Conservation (phyloP, 768 basidiomycete genomes). For the Suillus ampliporus region DNA sequence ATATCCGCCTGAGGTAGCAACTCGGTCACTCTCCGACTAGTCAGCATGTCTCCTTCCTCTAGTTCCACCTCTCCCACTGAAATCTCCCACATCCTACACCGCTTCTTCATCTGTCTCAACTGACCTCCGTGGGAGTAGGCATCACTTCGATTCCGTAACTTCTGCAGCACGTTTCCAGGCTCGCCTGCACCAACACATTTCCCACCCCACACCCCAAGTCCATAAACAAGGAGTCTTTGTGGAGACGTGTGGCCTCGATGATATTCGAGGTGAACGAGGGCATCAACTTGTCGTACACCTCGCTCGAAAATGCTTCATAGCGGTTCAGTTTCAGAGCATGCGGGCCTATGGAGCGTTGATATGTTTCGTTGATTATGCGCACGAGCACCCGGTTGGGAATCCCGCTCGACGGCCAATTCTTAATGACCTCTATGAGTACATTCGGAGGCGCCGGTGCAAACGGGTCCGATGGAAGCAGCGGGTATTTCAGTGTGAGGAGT, state of each 20-base stretch:
- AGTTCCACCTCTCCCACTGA: conserved; percentile 75
- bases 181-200: conserved; percentile 83
- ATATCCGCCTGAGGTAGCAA: conserved; percentile 86
- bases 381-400: conserved; percentile 70
- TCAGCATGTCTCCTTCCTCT: conserved; percentile 87
- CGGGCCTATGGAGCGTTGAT: conserved; percentile 92
- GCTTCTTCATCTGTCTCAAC: conserved; percentile 70
- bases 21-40: conserved; percentile 65
- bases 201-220: conserved; percentile 89
- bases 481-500: conserved; percentile 71
- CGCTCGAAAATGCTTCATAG: conserved; percentile 84
- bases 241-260: conserved; percentile 54
- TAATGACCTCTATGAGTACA: conserved; percentile 51
- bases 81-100: conserved; percentile 94
- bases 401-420: conserved; percentile 56
- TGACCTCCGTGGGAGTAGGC: conserved; percentile 82
- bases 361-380: conserved; percentile 87
- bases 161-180: conserved; percentile 77
- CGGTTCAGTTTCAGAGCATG: conserved; percentile 79
- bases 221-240: conserved; percentile 67
- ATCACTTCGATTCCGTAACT: conserved; percentile 85
- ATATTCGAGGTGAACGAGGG: conserved; percentile 69
- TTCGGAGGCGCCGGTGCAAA: conserved; percentile 54
- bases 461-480: conserved; percentile 54
- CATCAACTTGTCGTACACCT: conserved; percentile 90